Evolutionary conservation across 352 stramenopile species (phyloP), one percentile per base, ranked within the genome.

Genomic region (Phytopythium delawarense): DNA sequence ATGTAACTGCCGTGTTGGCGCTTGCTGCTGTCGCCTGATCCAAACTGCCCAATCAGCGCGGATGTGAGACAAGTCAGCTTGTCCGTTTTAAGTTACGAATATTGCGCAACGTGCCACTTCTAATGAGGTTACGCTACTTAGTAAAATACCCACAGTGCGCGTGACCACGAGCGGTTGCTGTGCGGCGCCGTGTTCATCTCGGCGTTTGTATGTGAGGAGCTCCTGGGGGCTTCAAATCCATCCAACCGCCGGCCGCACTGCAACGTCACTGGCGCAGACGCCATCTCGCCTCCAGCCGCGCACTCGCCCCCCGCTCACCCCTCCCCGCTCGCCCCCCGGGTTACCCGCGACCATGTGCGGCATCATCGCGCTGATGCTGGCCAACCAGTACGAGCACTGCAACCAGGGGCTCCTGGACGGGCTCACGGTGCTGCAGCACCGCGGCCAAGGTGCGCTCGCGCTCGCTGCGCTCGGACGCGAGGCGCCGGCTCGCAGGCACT

Each of bases 351-450:
- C 57, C 67, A 99, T 99, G 97, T 99, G 97, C 76, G 97, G 96
- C 67, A 99, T 99, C 72, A 96, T 99, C 54, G 97, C 91, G 52
- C 78, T 99, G 56, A 70, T 99, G 60, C 84, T 99, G 49, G 93
- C 96, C 54, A 93, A 99, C 77, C 91, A 97, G 77, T 82, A 98
- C 72, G 81, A 91, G 67, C 87, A 97, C 84, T 97, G 96, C 70
- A 97, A 96, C 72, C 89, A 97, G 69, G 82, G 77, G 37, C 76
- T 99, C 49, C 98, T 98, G 75, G 96, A 99, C 78, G 96, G 96
- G 9, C 89, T 99, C 64, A 99, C 96, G 4, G 96, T 99, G 54
- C 83, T 99, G 56, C 97, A 99, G 76, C 97, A 99, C 79, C 94
- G 97, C 59, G 97, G 97, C 54, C 97, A 99, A 94, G 96, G 77